phyloP scores from a whole-genome alignment of 169 alveolate species.

The Neospora caninum region DNA sequence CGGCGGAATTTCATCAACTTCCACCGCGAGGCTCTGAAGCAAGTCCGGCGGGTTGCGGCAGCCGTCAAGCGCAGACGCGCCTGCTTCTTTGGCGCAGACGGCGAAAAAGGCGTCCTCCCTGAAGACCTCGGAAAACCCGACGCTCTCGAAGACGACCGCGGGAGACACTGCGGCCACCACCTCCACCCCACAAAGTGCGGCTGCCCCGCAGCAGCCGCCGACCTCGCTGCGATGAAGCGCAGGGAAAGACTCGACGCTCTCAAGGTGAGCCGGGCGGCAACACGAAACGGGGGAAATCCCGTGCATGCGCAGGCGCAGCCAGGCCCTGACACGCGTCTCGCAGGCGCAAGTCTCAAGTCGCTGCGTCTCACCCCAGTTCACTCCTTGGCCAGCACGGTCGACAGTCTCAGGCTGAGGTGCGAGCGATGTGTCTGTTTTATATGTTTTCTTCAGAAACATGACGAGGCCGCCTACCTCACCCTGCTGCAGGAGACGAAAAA shows the following conservation, averaged over 20 bases:
- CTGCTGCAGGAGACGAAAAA: constrained; percentile 92
- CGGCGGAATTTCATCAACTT: constrained; percentile 31
- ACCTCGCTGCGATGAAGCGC: constrained; percentile 52
- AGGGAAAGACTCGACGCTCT: constrained; percentile 57
- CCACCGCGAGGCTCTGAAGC: constrained; percentile 51
- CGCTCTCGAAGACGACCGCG: constrained; percentile 20
- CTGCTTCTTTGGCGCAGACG: not conserved
- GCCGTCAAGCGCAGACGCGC: constrained; percentile 50
- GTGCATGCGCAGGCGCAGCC: not conserved
- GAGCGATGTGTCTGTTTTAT: not conserved
- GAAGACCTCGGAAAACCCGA: constrained; percentile 14
- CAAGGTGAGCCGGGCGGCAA: too few relatives aligned
- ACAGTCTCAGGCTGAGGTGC: not conserved
- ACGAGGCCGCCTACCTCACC: constrained; percentile 91
- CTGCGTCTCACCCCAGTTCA: too few relatives aligned
- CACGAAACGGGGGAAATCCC: too few relatives aligned
- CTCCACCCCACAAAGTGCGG: constrained; percentile 64
- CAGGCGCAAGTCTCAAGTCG: too few relatives aligned
- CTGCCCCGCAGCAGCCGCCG: constrained; percentile 62
- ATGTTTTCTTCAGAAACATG: constrained; percentile 81
- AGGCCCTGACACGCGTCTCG: too few relatives aligned
- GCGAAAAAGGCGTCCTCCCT: not conserved
- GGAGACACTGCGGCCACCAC: constrained; percentile 56
- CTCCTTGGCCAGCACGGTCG: too few relatives aligned
- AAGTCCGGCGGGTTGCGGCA: constrained; percentile 55